Base-by-base conservation (phyloP, 805 yeast genomes). In the Candida manassasensis region DNA sequence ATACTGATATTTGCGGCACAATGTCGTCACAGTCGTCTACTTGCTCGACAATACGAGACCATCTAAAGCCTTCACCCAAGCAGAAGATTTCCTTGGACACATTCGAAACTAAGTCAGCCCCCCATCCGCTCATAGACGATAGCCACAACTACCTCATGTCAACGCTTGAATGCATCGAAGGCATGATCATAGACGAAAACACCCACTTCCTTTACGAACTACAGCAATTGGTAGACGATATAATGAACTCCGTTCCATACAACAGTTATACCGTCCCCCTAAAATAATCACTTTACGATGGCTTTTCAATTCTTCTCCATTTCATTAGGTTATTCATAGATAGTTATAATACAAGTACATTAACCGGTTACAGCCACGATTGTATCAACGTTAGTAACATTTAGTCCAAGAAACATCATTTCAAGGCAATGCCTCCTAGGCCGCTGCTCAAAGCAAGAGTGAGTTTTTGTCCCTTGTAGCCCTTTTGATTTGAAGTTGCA, bases 111-210 rank as follows among this genome's bases (percentile, higher is more conserved):
- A 19, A 7, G 22, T 7, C 7, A 19, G 10, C 9, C 22, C 7
- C 10, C 10, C 22, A 19, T 19, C 22, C 22, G 22, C 10, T 19
- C 7, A 21, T 32, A 24, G 16, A 26, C 16, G 19, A 27, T 11
- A 7, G 25, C 26, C 27, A 26, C 21, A 13, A 27, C 14, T 15
- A 21, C 28, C 8, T 19, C 7, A 21, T 17, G 7, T 27, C 21
- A 27, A 34, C 28, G 10, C 24, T 34, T 6, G 37, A 34, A 21
- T 34, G 31, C 21, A 21, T 34, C 4, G 27, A 27, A 19, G 37
- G 28, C 28, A 34, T 34, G 25, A 15, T 34, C 4, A 18, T 19
- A 6, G 25, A 22, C 10, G 37, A 34, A 28, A 34, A 34, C 18
- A 8, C 10, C 13, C 19, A 34, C 13, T 10, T 34, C 9, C 4